Conservation (phyloP, 2,329 filamentous ascomycete genomes). For the Cladosporium sp. region DNA sequence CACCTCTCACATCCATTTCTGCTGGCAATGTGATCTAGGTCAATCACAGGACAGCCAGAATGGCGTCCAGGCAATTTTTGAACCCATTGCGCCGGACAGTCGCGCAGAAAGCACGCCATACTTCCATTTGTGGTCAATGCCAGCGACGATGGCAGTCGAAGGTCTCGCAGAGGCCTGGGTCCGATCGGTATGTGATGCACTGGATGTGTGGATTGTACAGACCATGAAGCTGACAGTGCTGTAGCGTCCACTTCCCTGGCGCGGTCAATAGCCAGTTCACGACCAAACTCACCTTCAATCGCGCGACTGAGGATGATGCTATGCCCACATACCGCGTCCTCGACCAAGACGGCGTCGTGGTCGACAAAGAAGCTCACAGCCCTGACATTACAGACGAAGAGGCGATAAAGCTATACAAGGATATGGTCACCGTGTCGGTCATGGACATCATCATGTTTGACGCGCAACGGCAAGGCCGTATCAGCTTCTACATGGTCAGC, state of each 20-base stretch:
- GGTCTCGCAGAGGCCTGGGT: constrained; percentile 55
- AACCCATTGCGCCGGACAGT: neutral
- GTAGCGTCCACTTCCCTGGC: constrained; percentile 73
- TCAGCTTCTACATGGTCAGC: constrained; percentile 96
- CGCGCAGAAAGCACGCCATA: neutral
- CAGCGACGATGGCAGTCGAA: constrained; percentile 46
- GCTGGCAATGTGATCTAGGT: neutral
- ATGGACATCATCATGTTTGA: constrained; percentile 99
- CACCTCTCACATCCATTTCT: constrained; percentile 1
- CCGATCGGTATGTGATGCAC: constrained; percentile 51
- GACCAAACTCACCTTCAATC: constrained; percentile 69
- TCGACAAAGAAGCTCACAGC: constrained; percentile 67
- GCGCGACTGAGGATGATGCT: constrained; percentile 65
- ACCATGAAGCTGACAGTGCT: neutral
- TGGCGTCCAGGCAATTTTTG: constrained; percentile 7
- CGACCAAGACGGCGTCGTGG: constrained; percentile 78
- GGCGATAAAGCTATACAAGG: constrained; percentile 56
- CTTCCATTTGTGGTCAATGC: constrained; percentile 13
- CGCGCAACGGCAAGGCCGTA: constrained; percentile 85
- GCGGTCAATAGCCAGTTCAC: constrained; percentile 93
- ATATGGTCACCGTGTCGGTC: constrained; percentile 67
- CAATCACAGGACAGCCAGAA: constrained; percentile 5
- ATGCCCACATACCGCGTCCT: constrained; percentile 90
- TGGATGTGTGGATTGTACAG: neutral
- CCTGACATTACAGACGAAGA: constrained; percentile 63